Conservation (phyloP, 73 alveolate species). For the Diophrys appendiculata region DNA sequence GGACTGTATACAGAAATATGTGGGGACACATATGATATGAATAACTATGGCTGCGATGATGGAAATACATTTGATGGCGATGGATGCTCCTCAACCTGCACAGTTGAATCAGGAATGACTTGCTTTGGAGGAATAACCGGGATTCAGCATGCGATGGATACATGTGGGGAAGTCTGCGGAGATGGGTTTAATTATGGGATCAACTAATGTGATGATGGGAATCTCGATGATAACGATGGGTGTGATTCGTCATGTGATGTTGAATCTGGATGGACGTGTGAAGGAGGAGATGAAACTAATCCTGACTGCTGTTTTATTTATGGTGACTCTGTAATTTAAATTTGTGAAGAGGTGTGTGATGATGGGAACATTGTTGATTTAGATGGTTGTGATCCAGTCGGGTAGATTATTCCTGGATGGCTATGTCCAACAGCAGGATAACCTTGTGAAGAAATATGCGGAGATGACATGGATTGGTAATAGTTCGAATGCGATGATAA, state of each 20-base stretch:
- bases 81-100: not conserved
- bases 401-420: not conserved
- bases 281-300: not conserved
- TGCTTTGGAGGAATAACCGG: not conserved
- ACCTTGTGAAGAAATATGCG: slow-evolving; percentile 54
- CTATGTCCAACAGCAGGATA: slow-evolving; percentile 21
- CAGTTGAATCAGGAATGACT: not conserved
- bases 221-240: not conserved
- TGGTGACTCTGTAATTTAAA: not conserved
- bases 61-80: not conserved
- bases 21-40: not conserved
- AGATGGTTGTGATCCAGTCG: not conserved
- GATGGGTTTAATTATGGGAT: not conserved
- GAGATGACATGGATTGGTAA: slow-evolving; percentile 39
- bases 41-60: not conserved
- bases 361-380: not conserved
- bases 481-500: slow-evolving; percentile 60
- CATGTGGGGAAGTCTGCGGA: slow-evolving; percentile 1
- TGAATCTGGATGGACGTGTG: slow-evolving; percentile 1
- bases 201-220: slow-evolving; percentile 6
- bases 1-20: not conserved
- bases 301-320: not conserved
- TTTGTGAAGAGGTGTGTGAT: slow-evolving; percentile 20
- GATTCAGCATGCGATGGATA: not conserved
- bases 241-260: not conserved